Evolutionary conservation across 2,329 filamentous ascomycete species (phyloP), one percentile per base, ranked within the genome.

Genomic region (Colletotrichum phormii): DNA sequence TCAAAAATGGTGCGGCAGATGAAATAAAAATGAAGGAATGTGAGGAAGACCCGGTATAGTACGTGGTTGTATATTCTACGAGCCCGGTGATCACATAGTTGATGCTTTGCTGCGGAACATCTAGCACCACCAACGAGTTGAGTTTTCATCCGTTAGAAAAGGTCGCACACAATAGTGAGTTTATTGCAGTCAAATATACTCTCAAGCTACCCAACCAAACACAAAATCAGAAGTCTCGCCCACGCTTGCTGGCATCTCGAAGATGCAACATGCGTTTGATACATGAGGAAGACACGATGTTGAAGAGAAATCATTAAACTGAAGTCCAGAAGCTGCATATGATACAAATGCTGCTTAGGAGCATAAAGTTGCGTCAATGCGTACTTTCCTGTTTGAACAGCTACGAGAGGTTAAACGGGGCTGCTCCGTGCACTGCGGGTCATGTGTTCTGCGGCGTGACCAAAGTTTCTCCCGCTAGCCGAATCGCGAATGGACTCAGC

Each of bases 401-500:
- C 12, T 11, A 5, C 1, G 4, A 51, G 4, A 5, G 4, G 6
- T 11, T 3, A 18, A 35, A 2, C 60, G 51, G 33, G 8, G 7
- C 29, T 71, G 67, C 49, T n/a, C 58, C 42, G 67, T 72, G 71
- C 68, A 35, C 2, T 4, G 15, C 46, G 5, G 42, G 67, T 76
- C 82, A 84, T 76, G 79, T 84, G 82, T 75, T 2, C 0, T 0
- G 0, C 0, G 80, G 82, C 79, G 80, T 83, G 82, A 74, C 33
- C 64, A 35, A 58, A 58, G 67, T 67, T 78, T 84, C 79, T 80
- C 77, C 78, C 76, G 79, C 77, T 81, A 81, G 78, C 84, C 84
- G 77, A 80, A 82, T 80, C 75, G 80, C 77, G 81, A 83, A 76
- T 78, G 79, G 79, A 78, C 76, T 78, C 81, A 84, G 81, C 78